phyloP scores from a whole-genome alignment of 73 alveolate species.

The Durusdinium trenchii region DNA sequence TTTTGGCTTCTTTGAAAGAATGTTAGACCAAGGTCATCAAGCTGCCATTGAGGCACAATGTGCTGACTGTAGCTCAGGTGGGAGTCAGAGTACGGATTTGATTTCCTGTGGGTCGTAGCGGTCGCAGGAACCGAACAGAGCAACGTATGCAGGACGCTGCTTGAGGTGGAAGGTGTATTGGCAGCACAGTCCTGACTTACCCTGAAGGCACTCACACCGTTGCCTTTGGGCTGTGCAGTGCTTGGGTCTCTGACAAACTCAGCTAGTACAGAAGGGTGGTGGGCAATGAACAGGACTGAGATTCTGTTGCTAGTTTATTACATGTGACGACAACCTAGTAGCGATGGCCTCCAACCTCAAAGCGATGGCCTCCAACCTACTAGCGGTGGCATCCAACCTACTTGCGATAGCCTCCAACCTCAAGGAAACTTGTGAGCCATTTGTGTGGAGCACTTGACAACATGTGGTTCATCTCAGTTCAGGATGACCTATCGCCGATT shows the following conservation, averaged over 20 bases:
- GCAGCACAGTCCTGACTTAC: no score
- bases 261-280: slow-evolving; percentile 43
- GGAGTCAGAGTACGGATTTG: no score
- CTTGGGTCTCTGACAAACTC: slow-evolving; percentile 16
- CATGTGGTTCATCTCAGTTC: background rate
- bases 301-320: background rate
- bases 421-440: background rate
- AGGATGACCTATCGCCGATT: slow-evolving; percentile 51
- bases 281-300: slow-evolving; percentile 59
- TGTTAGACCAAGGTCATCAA: background rate
- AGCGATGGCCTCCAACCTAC: background rate
- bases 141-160: no score
- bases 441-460: background rate
- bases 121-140: no score
- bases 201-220: slow-evolving; percentile 15
- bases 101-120: no score
- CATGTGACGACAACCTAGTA: background rate
- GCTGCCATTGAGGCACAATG: slow-evolving; percentile 26
- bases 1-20: no score
- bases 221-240: slow-evolving; percentile 15
- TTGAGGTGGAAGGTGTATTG: no score
- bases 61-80: background rate
- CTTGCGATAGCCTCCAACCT: background rate
- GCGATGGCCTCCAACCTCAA: background rate
- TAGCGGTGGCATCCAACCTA: background rate